Evolutionary conservation across 164 flowering plant genomes (phyloP), one percentile per base, ranked within the genome.

Genomic region (Tinospora cordifolia): DNA sequence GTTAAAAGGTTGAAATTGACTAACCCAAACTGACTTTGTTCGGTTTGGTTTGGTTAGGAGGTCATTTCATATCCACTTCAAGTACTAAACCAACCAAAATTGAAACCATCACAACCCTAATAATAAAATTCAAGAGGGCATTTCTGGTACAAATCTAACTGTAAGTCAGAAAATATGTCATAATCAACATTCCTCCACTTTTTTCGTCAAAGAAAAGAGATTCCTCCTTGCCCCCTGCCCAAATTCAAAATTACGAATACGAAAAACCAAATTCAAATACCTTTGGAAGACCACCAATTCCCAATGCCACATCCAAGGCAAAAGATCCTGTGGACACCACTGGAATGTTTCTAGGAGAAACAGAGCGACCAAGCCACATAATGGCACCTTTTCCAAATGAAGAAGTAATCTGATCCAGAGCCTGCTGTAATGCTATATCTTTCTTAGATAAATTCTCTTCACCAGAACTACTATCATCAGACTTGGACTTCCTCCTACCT

Each of bases 341-440:
- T 0, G 97, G 92, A 51, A 88, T 91, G 76, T 76, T 41, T 72
- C 72, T 82, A 62, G 81, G 80, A 69, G 86, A 60, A 57, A 12
- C 74, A 47, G 91, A 79, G n/a, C 90, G 88, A 65, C 97, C 97
- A 76, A 94, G 89, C 96, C 97, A 94, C 99, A 94, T 94, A 62
- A 94, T 94, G 21, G 99, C 81, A 30, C 93, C 97, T 73, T 90
- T 88, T 63, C 97, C 99, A 82, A 87, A 92, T n/a, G 95, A 79
- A 30, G 85, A 47, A 36, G 85, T 84, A 49, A 94, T 90, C 84
- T 92, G 99, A 82, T 92, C 99, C 65, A 94, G 22, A 9, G 99
- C 99, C 78, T 82, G 89, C 22, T 86, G 79, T 14, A 94, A 78
- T 1, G 97, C 95, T 72, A 92, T 60, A 22, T 90, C 96, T 77